Evolutionary conservation across 331 rosid species (phyloP).

Genomic region (Malus hybrid): DNA sequence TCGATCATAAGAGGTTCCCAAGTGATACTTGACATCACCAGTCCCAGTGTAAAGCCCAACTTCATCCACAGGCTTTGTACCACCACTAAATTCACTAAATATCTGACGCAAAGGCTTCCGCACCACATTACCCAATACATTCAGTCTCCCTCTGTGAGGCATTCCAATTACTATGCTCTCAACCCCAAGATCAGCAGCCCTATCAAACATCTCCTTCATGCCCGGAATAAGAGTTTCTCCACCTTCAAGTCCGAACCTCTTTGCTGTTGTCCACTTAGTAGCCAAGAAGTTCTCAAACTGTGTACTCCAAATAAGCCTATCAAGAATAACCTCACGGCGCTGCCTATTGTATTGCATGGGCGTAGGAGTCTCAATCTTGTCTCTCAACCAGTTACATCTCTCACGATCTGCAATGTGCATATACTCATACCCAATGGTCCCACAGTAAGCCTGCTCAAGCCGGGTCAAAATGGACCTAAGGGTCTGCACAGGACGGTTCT

Average conservation of each 20-base stretch:
- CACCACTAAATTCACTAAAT: conserved; percentile 86
- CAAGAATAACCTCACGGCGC: conserved; percentile 88
- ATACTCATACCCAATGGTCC: conserved; percentile 88
- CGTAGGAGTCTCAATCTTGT: conserved; percentile 85
- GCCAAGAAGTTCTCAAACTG: conserved; percentile 90
- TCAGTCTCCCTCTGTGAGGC: conserved; percentile 89
- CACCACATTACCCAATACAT: conserved; percentile 92
- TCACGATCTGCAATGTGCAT: conserved; percentile 90
- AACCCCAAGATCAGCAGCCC: conserved; percentile 90
- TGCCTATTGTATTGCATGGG: conserved; percentile 58
- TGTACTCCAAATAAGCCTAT: conserved; percentile 93
- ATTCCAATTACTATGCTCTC: conserved; percentile 97
- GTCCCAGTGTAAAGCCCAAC: conserved; percentile 94
- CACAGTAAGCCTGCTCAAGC: conserved; percentile 88
- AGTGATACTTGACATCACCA: conserved; percentile 96
- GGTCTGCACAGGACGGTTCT: conserved; percentile 81
- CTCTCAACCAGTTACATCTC: conserved; percentile 89
- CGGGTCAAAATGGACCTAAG: conserved; percentile 90
- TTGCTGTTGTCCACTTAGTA: conserved; percentile 93
- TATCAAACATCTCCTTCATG: conserved; percentile 95
- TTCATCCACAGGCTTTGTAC: conserved; percentile 79
- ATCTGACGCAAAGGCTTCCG: conserved; percentile 87
- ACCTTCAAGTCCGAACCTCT: conserved; percentile 98
- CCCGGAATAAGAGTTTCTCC: conserved; percentile 92
- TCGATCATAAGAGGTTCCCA: conserved; percentile 95